Percentiles rank a stretch among this genome's conserved stretches.
These are phyloP conservation scores for Tardiomyces blankii DNA, from an alignment of 1,139 yeast species.

Conservation along the genomic window DNA sequence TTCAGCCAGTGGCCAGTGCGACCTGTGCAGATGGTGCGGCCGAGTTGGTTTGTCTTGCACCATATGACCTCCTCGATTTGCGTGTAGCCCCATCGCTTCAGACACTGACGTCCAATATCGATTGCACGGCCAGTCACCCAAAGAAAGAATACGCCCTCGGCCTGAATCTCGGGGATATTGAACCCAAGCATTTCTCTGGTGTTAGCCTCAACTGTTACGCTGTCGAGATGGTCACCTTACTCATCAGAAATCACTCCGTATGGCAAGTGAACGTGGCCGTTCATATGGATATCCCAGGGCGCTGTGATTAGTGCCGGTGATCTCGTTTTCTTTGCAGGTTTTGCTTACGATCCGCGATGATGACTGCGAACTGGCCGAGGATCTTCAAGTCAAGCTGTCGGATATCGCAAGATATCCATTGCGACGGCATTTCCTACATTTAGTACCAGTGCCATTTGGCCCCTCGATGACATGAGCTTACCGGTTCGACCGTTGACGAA, in stretches of 20 bases:
- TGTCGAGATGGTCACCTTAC: constrained; percentile 6
- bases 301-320: constrained; percentile 8
- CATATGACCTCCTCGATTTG: constrained; percentile 75
- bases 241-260: constrained; percentile 37
- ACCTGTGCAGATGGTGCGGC: constrained; percentile 86
- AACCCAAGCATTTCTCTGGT: constrained; percentile 46
- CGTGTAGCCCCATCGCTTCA: constrained; percentile 71
- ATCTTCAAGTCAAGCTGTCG: constrained; percentile 53
- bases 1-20: constrained; percentile 96
- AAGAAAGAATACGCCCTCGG: constrained; percentile 68
- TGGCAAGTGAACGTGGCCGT: constrained; percentile 32
- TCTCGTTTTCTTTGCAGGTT: constrained; percentile 8
- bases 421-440: constrained; percentile 43
- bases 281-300: constrained; percentile 30
- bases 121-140: constrained; percentile 96
- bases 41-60: constrained; percentile 82
- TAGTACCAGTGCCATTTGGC: not conserved
- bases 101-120: constrained; percentile 72
- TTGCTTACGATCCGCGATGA: constrained; percentile 57
- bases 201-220: not conserved
- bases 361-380: constrained; percentile 77
- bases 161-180: constrained; percentile 59
- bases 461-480: not conserved
- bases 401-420: constrained; percentile 83
- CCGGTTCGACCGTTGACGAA: not conserved